Percentiles rank a stretch among this genome's conserved stretches.
phyloP scores from a whole-genome alignment of 2,329 filamentous ascomycete species.

The Penicillium sp. region DNA sequence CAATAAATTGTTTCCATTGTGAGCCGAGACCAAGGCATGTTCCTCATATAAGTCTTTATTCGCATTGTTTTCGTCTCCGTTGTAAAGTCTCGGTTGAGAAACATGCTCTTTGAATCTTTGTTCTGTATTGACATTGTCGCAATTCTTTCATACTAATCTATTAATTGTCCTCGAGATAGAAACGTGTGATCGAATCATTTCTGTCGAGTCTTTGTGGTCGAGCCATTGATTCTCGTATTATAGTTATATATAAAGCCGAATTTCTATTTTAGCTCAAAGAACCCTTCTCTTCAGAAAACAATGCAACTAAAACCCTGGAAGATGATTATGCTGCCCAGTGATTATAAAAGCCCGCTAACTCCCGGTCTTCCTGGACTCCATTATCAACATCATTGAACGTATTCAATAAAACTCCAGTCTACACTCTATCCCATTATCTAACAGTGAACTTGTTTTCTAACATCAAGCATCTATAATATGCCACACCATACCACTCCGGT shows the following conservation, averaged over 20 bases:
- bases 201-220: not conserved
- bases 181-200: not conserved
- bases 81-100: too few species aligned
- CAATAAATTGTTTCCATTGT: not conserved
- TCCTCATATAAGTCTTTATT: not conserved
- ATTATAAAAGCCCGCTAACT: not conserved
- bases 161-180: not conserved
- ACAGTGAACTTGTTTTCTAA: not conserved
- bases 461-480: not conserved
- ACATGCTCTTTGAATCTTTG: too few species aligned
- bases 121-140: not conserved
- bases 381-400: not conserved
- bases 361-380: not conserved
- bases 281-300: not conserved
- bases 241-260: not conserved
- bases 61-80: not conserved
- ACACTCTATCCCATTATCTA: not conserved
- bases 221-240: not conserved
- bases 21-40: not conserved
- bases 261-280: not conserved
- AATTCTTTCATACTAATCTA: not conserved
- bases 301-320: not conserved
- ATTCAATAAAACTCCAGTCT: not conserved
- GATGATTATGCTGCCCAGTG: not conserved
- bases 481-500: not conserved